Evolutionary conservation across 1,139 yeast genomes (phyloP), one percentile per base, ranked within the genome.

Genomic region (Kodamaea derodonti): DNA sequence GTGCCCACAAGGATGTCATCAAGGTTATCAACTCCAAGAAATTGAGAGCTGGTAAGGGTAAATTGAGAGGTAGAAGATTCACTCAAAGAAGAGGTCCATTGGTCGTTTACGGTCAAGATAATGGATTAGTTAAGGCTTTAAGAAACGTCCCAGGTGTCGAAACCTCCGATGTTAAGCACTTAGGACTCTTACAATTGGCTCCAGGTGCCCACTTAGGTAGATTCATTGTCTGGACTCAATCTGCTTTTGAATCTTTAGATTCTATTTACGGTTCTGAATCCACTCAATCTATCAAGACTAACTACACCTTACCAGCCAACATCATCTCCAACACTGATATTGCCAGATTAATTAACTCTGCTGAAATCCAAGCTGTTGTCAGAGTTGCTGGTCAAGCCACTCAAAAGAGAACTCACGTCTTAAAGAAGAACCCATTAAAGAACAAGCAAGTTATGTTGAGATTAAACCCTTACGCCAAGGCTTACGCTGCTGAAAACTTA

Each of bases 131-230:
- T 66, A 87, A 87, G 81, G 98, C 98, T 51, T 87, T 92, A 83
- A 90, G 97, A 84, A 94, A 92, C 86, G 77, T 92, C 56, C 98
- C 99, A 73, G 99, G 99, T 85, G 97, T 92, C 56, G 98, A 92
- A 79, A 84, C 96, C 62, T 81, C 92, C 61, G 78, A 84, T 68
- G 98, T 92, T 60, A 77, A 84, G 65, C 79, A 92, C 66, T 82
- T 92, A 66, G 94, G 94, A 77, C 80, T 94, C 65, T 85, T 94
- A 71, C 97, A 92, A 80, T 85, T 92, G 66, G 99, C 99, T 58
- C 99, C 99, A 72, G 99, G 99, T 84, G 95, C 97, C 66, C 98
- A 92, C 82, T 80, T 92, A 64, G 98, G 98, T 78, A 90, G 98
- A 82, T 92, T 92, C 67, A 84, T 94, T 66, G 86, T 92, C 87